A percentile compares a stretch with the other conserved stretches of the same genome.
Evolutionary conservation across 2,329 filamentous ascomycete species (phyloP).

Genomic region (Paecilomyces dactylethromorphus): DNA sequence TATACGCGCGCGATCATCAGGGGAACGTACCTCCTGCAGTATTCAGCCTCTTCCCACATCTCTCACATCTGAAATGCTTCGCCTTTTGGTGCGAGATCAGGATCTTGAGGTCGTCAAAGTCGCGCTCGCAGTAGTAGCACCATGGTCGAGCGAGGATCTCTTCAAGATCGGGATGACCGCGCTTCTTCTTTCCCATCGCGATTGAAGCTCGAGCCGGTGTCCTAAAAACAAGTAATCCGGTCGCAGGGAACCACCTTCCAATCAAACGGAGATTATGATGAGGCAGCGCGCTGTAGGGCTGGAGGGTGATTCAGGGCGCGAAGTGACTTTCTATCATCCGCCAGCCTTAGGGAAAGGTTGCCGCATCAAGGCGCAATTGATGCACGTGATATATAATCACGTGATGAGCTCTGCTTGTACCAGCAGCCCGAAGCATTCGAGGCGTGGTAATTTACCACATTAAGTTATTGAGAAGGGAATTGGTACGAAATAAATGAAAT

Average conservation of each 20-base stretch:
- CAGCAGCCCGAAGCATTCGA: too few relatives aligned
- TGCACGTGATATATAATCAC: neutral
- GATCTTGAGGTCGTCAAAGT: slow-evolving; percentile 96
- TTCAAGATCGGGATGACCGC: slow-evolving; percentile 76
- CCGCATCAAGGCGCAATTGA: neutral
- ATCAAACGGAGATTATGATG: neutral
- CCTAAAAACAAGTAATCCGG: neutral
- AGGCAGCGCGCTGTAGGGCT: neutral
- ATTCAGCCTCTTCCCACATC: slow-evolving; percentile 80
- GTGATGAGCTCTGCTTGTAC: neutral
- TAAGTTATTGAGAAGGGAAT: too few relatives aligned
- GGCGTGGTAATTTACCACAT: neutral
- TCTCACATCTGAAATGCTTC: slow-evolving; percentile 98
- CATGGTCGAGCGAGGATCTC: slow-evolving; percentile 81
- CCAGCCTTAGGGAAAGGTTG: neutral
- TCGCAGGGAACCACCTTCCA: neutral
- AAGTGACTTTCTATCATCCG: neutral
- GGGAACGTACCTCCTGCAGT: slow-evolving; percentile 75
- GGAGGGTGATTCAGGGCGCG: neutral
- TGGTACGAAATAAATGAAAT: too few relatives aligned
- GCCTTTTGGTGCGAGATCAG: slow-evolving; percentile 96
- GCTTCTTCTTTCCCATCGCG: slow-evolving; percentile 84
- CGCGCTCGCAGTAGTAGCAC: slow-evolving; percentile 99
- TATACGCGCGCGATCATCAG: neutral
- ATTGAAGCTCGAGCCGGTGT: neutral